These are phyloP conservation scores for Beauveria rudraprayagi DNA, from an alignment of 2,329 filamentous ascomycete genomes.

Conservation along the genomic window DNA sequence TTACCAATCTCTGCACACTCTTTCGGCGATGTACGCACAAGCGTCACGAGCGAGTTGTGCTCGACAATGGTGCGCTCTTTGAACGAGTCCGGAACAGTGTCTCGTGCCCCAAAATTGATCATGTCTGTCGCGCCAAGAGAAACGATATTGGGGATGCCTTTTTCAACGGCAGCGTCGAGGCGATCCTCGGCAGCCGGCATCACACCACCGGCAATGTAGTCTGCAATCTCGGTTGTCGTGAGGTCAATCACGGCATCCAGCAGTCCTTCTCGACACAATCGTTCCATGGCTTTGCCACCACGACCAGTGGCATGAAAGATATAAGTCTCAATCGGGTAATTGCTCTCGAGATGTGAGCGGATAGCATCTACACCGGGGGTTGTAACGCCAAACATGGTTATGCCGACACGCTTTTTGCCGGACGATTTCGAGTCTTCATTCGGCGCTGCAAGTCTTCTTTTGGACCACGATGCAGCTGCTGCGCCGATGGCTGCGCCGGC, in stretches of 20 bases:
- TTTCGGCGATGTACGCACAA: constrained; percentile 54
- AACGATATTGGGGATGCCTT: constrained; percentile 46
- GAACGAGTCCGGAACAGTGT: constrained; percentile 49
- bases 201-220: constrained; percentile 54
- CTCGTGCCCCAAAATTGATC: constrained; percentile 53
- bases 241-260: constrained; percentile 61
- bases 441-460: background rate
- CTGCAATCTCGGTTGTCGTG: constrained; percentile 63
- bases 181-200: constrained; percentile 51
- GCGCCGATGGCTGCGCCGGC: constrained; percentile 53
- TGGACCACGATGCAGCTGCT: constrained; percentile 42
- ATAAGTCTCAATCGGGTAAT: constrained; percentile 46
- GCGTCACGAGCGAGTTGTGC: constrained; percentile 58
- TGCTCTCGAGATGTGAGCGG: constrained; percentile 38
- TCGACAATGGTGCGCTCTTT: constrained; percentile 44
- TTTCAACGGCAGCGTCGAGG: constrained; percentile 47
- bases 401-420: constrained; percentile 46
- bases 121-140: constrained; percentile 51
- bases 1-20: constrained; percentile 48
- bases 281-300: constrained; percentile 62
- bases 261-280: constrained; percentile 46
- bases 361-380: constrained; percentile 55
- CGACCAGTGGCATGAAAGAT: constrained; percentile 64
- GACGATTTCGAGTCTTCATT: background rate
- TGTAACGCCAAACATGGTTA: constrained; percentile 71